phyloP scores from a whole-genome alignment of 2,329 filamentous ascomycete genomes.

The Coleophoma cylindrospora region DNA sequence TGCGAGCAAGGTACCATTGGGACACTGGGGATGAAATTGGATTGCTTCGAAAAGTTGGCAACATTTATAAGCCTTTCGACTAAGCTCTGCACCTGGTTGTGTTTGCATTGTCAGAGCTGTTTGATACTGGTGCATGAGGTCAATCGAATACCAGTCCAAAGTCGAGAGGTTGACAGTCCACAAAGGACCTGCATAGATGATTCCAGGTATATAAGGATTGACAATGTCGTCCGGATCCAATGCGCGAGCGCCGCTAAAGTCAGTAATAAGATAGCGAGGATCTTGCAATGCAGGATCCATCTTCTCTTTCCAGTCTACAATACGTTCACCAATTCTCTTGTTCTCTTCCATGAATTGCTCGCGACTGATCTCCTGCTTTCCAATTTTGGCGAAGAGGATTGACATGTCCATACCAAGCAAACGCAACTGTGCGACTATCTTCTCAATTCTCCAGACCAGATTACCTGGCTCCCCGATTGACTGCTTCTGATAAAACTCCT shows the following conservation, averaged over 20 bases:
- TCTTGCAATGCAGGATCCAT: conserved; percentile 61
- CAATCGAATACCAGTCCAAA: conserved; percentile 73
- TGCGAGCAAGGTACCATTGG: conserved; percentile 65
- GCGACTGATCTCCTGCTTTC: conserved; percentile 56
- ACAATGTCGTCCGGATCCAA: conserved; percentile 62
- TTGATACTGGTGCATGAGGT: conserved; percentile 77
- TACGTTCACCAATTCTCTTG: conserved; percentile 40
- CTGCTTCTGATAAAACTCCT: conserved; percentile 56
- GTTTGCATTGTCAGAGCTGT: conserved; percentile 49
- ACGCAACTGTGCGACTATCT: conserved; percentile 60
- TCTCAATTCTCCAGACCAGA: conserved; percentile 61
- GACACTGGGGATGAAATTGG: conserved; percentile 64
- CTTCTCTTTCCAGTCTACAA: conserved; percentile 45
- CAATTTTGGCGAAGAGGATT: conserved; percentile 66
- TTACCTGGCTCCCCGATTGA: conserved; percentile 54
- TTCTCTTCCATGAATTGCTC: conserved; percentile 64
- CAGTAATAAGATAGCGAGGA: conserved; percentile 54
- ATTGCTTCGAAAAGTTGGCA: conserved; percentile 79
- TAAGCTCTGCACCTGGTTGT: conserved; percentile 47
- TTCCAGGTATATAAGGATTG: conserved; percentile 64
- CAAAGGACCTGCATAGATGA: conserved; percentile 65
- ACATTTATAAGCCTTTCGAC: conserved; percentile 59
- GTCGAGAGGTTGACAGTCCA: conserved; percentile 71
- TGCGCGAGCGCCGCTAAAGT: conserved; percentile 51
- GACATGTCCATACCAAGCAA: conserved; percentile 78